These are phyloP conservation scores for Cercospora sp. DNA, from an alignment of 2,329 filamentous ascomycete species.

Conservation along the genomic window DNA sequence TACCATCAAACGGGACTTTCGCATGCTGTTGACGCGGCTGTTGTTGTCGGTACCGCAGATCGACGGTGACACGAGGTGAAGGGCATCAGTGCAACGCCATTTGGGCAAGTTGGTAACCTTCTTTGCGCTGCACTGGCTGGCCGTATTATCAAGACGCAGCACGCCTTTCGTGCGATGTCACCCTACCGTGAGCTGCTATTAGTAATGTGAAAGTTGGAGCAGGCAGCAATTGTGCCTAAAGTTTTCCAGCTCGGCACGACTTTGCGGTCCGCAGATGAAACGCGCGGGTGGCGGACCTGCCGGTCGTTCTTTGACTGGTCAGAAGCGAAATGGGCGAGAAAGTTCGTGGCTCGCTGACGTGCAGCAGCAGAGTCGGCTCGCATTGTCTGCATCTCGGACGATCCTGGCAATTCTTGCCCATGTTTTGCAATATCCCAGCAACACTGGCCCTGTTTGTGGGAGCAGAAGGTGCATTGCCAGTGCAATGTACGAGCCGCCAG, in stretches of 20 bases:
- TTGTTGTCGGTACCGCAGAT: constrained; percentile 2
- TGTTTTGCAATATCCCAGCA: neutral
- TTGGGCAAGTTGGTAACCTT: neutral
- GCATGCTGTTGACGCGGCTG: constrained; percentile 10
- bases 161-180: constrained; percentile 13
- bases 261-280: constrained; percentile 14
- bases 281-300: constrained; percentile 16
- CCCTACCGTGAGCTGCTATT: constrained; percentile 9
- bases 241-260: constrained; percentile 8
- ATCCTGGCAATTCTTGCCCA: constrained; percentile 13
- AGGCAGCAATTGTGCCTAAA: constrained; percentile 11
- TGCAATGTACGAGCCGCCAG: neutral
- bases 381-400: neutral
- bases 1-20: neutral
- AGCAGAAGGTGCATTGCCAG: neutral
- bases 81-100: constrained; percentile 2
- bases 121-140: neutral
- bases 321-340: neutral
- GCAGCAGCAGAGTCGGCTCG: constrained; percentile 13
- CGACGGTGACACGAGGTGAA: neutral
- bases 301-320: neutral
- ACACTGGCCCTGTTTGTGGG: neutral
- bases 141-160: neutral
- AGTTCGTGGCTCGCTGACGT: constrained; percentile 13
- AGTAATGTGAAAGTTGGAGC: constrained; percentile 12